Conservation (phyloP, 148 eudicot genomes). For the Oxyria digyna region DNA sequence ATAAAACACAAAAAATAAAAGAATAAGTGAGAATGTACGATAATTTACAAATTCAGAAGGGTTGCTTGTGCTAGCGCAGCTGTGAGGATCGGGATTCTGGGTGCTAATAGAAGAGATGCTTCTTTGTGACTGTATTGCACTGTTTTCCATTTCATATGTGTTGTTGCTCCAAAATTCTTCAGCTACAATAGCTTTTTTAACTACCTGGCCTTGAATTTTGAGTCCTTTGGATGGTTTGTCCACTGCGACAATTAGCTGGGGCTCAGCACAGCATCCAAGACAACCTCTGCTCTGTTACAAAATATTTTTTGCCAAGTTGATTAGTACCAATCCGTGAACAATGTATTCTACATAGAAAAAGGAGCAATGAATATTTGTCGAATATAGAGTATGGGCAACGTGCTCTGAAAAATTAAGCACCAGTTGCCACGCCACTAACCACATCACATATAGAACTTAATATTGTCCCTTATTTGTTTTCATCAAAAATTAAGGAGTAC, state of each 20-base stretch:
- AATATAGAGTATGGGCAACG: no score
- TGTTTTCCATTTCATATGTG: constrained; percentile 74
- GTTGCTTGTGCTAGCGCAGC: constrained; percentile 41
- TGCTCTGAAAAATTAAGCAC: no score
- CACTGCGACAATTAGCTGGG: constrained; percentile 49
- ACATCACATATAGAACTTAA: no score
- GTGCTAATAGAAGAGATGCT: constrained; percentile 77
- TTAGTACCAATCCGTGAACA: no score
- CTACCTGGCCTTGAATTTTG: constrained; percentile 47
- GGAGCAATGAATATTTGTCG: no score
- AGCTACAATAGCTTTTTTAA: constrained; percentile 30
- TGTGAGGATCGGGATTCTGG: constrained; percentile 37
- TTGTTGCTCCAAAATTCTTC: constrained; percentile 79
- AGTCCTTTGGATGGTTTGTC: constrained; percentile 76
- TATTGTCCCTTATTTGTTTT: no score
- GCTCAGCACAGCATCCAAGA: constrained; percentile 88
- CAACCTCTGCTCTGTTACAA: constrained; percentile 99
- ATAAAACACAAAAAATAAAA: no score
- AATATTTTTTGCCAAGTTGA: constrained; percentile 26
- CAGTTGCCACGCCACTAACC: no score
- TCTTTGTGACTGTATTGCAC: constrained; percentile 65
- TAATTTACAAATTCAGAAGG: constrained; percentile 74
- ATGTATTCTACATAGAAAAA: no score
- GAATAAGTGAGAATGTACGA: no score
- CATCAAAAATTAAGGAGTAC: no score